Percentiles rank a stretch among this genome's conserved stretches.
phyloP scores from a whole-genome alignment of 1,139 yeast genomes.

The Suhomyces maxii region DNA sequence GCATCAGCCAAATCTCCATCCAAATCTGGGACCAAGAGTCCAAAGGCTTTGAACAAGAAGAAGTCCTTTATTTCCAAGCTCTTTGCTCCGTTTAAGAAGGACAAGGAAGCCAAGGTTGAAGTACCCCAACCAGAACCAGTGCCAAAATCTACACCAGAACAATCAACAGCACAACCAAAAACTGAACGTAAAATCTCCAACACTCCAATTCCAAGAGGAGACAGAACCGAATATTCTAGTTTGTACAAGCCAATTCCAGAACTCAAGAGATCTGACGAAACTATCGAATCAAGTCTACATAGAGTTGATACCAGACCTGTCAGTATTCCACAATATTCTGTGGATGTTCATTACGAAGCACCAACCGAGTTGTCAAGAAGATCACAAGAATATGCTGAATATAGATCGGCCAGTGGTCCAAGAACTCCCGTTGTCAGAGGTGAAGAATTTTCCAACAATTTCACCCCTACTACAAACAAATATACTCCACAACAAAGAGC shows the following conservation, averaged over 20 bases:
- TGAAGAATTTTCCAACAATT: background rate
- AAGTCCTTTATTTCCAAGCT: constrained; percentile 23
- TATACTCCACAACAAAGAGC: no score
- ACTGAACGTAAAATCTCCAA: constrained; percentile 16
- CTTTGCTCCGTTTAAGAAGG: constrained; percentile 17
- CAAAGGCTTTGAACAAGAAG: constrained; percentile 11
- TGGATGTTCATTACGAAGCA: constrained; percentile 8
- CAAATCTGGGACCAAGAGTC: background rate
- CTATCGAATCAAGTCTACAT: constrained; percentile 1
- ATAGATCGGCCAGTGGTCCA: background rate
- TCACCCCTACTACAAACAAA: background rate
- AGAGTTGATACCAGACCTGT: constrained; percentile 4
- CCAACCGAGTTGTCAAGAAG: constrained; percentile 1
- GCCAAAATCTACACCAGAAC: background rate
- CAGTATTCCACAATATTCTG: constrained; percentile 8
- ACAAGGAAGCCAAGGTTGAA: background rate
- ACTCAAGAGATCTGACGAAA: constrained; percentile 10
- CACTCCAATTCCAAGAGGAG: constrained; percentile 24
- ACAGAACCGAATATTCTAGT: constrained; percentile 15
- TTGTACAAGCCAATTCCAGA: constrained; percentile 20
- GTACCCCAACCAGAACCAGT: background rate
- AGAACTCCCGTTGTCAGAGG: background rate
- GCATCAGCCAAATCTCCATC: background rate
- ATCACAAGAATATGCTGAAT: background rate
- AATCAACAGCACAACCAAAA: constrained; percentile 1